Evolutionary conservation across 2,329 filamentous ascomycete genomes (phyloP).

Genomic region (Thelonectria blattea): DNA sequence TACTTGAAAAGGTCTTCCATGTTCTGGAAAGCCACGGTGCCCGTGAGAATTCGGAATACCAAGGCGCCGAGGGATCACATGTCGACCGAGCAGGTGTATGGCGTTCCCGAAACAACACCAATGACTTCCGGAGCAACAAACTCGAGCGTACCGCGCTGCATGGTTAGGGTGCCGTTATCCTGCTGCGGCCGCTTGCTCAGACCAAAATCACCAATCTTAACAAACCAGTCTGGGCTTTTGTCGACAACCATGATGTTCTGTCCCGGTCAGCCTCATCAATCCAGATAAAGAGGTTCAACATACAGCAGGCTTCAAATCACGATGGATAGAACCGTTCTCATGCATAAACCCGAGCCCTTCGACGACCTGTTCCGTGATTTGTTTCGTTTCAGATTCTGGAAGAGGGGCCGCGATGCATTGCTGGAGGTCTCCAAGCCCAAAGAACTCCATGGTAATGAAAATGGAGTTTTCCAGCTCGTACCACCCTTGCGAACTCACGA

Average conservation of each 20-base stretch:
- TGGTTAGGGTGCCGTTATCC: no score
- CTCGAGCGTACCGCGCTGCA: no score
- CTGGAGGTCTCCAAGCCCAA: not conserved
- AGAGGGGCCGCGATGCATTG: not conserved
- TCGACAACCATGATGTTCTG: not conserved
- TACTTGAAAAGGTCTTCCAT: no score
- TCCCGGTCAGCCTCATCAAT: no score
- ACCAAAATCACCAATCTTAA: not conserved
- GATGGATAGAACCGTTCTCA: not conserved
- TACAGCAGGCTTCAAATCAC: conserved; percentile 1
- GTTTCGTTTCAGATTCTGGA: not conserved
- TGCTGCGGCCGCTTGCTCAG: not conserved
- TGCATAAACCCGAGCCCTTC: conserved; percentile 1
- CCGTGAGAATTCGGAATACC: no score
- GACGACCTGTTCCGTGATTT: not conserved
- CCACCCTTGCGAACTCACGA: not conserved
- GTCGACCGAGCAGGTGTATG: no score
- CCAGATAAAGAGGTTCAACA: not conserved
- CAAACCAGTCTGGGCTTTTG: not conserved
- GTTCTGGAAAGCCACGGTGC: no score
- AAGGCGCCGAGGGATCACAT: no score
- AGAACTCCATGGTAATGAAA: conserved; percentile 1
- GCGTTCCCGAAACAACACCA: no score
- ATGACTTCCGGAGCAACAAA: no score
- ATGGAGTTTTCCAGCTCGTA: not conserved